Evolutionary conservation across 176 grass and related monocot genomes (phyloP), one percentile per base, ranked within the genome.

Genomic region (Cymbopogon citratus): DNA sequence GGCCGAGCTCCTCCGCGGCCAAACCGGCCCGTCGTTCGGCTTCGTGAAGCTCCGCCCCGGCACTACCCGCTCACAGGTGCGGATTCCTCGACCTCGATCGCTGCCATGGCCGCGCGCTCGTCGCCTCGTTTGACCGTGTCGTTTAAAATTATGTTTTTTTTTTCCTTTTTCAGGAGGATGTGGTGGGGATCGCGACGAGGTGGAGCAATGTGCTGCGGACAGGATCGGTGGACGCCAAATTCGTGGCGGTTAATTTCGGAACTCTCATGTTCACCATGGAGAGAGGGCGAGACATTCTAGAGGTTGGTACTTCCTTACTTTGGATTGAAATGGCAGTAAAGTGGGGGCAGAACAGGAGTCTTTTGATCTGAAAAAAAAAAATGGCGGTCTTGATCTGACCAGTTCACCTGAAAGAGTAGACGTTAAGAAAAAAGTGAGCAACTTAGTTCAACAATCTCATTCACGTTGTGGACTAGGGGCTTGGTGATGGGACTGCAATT

Each of bases 251-350:
- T 10, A 92, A 98, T 73, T 84, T 89, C 24, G 90, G 83, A 36
- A 95, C 90, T 12, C 80, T 98, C 88, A 98, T 98, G 96, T 95
- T 98, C 87, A 95, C 92, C 25, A 85, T 91, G 87, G 92, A 93
- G 59, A 91, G 65, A 71, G 92, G 90, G 35, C 92, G 78, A 19
- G 88, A 95, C 83, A 28, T 91, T 52, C 75, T 74, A 27, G 90
- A 98, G 95, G 95, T 94, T 78, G 26, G 67, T 63, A 9, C 33
- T 40, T 57, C 18, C 15, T 31, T 46, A 27, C 43, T 52, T 27
- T 56, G 31, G n/a, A 54, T 69, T 54, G 14, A 4, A 7, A 1
- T 64, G n/a, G 16, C 76, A 29, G 12, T 73, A 26, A 71, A 71
- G 13, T 26, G 0, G 12, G 12, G 5, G 38, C 10, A n/a, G 67